Conservation (phyloP, 192 early-diverging fungal species). For the Funneliformis mosseae region DNA sequence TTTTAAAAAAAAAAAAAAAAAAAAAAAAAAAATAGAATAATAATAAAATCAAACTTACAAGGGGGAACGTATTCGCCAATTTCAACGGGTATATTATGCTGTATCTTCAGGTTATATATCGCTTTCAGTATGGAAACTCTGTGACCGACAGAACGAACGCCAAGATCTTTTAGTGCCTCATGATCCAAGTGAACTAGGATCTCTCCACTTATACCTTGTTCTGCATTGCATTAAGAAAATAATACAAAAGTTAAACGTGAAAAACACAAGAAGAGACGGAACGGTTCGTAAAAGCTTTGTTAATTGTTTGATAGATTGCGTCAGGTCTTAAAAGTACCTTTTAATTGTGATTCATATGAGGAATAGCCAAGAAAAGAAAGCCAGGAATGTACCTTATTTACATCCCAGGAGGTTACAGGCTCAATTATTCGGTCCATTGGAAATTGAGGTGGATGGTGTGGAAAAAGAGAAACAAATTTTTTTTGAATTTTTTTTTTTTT, state of each 20-base stretch:
- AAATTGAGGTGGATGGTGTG: background rate
- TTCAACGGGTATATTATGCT: conserved; percentile 77
- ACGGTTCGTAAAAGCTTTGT: background rate
- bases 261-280: background rate
- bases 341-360: conserved; percentile 57
- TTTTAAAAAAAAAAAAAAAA: too few relatives aligned
- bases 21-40: background rate
- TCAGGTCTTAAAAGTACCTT: conserved; percentile 43
- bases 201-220: conserved; percentile 89
- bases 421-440: conserved; percentile 40
- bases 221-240: conserved; percentile 43
- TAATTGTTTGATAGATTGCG: background rate
- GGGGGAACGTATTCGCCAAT: conserved; percentile 85
- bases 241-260: background rate
- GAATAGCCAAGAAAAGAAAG: conserved; percentile 56
- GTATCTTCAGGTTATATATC: conserved; percentile 82
- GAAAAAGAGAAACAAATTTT: too few relatives aligned
- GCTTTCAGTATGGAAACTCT: conserved; percentile 88
- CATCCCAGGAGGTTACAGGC: conserved; percentile 59
- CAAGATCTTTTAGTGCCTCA: conserved; percentile 86
- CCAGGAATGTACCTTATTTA: conserved; percentile 57
- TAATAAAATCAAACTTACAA: conserved; percentile 45
- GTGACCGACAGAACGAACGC: conserved; percentile 82
- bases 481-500: background rate
- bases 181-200: conserved; percentile 88